Evolutionary conservation across 2,329 filamentous ascomycete species (phyloP).

Genomic region (Penicillium capsulatum): DNA sequence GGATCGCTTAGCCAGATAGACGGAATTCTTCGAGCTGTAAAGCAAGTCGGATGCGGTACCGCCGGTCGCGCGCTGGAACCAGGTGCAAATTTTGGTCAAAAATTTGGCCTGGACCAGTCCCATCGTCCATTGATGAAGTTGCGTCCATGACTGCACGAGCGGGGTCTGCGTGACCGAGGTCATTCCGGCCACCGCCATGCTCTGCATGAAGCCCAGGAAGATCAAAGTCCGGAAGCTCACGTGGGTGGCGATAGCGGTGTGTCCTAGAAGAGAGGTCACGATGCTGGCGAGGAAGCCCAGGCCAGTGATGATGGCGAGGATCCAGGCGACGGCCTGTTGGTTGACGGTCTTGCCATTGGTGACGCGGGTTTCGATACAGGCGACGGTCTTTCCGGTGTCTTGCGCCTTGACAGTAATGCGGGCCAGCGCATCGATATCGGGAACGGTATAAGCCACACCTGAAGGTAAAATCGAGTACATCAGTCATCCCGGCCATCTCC

Average conservation of each 20-base stretch:
- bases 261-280: slow-evolving; percentile 80
- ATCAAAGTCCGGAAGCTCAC: slow-evolving; percentile 88
- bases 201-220: slow-evolving; percentile 89
- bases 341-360: slow-evolving; percentile 56
- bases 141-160: slow-evolving; percentile 86
- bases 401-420: slow-evolving; percentile 12
- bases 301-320: slow-evolving; percentile 79
- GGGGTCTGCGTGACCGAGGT: slow-evolving; percentile 75
- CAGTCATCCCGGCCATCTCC: too few relatives aligned
- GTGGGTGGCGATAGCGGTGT: slow-evolving; percentile 90
- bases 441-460: slow-evolving; percentile 62
- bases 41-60: slow-evolving; percentile 76
- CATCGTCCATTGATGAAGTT: slow-evolving; percentile 98
- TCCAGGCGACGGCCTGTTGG: slow-evolving; percentile 82
- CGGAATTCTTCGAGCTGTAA: slow-evolving; percentile 60
- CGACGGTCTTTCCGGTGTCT: slow-evolving; percentile 4
- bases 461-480: too few relatives aligned
- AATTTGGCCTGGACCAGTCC: slow-evolving; percentile 82
- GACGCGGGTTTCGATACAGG: slow-evolving; percentile 36
- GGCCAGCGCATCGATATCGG: slow-evolving; percentile 37
- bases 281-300: slow-evolving; percentile 78
- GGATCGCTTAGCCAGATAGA: slow-evolving; percentile 71
- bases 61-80: slow-evolving; percentile 92
- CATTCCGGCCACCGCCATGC: slow-evolving; percentile 85
- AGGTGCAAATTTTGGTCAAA: slow-evolving; percentile 82